Evolutionary conservation across 2,329 filamentous ascomycete genomes (phyloP).

Genomic region (Neoscytalidium dimidiatum): DNA sequence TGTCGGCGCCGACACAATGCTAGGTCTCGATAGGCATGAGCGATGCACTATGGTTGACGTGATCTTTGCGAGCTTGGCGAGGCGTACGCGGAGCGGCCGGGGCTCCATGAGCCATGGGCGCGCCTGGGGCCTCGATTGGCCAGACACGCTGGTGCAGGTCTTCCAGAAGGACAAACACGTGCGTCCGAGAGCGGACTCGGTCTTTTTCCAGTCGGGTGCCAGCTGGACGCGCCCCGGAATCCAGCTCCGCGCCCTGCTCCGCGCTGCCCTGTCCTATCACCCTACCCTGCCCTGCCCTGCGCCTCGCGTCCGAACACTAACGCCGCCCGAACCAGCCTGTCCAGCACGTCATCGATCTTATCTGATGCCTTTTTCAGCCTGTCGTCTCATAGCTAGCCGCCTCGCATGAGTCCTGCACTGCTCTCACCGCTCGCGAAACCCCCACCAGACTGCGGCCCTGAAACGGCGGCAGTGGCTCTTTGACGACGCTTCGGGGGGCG

Average conservation of each 20-base stretch:
- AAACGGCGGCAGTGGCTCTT: background rate
- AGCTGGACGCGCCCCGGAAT: background rate
- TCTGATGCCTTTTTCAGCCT: slow-evolving; percentile 8
- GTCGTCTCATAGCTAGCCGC: background rate
- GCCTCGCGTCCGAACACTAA: background rate
- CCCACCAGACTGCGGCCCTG: background rate
- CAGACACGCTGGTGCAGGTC: background rate
- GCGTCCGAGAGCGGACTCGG: background rate
- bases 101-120: background rate
- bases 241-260: too few relatives aligned
- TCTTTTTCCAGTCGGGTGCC: background rate
- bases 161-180: slow-evolving; percentile 9
- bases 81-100: background rate
- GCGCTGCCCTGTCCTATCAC: too few relatives aligned
- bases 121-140: background rate
- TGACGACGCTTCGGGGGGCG: background rate
- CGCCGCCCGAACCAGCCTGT: background rate
- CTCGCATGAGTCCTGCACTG: background rate
- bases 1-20: background rate
- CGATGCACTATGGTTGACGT: slow-evolving; percentile 17
- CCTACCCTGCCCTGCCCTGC: background rate
- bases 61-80: slow-evolving; percentile 2
- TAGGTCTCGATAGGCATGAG: slow-evolving; percentile 10
- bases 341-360: slow-evolving; percentile 9
- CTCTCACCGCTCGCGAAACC: slow-evolving; percentile 1